Evolutionary conservation across 441 rosid species (phyloP).

Genomic region (Croton laevigatus): DNA sequence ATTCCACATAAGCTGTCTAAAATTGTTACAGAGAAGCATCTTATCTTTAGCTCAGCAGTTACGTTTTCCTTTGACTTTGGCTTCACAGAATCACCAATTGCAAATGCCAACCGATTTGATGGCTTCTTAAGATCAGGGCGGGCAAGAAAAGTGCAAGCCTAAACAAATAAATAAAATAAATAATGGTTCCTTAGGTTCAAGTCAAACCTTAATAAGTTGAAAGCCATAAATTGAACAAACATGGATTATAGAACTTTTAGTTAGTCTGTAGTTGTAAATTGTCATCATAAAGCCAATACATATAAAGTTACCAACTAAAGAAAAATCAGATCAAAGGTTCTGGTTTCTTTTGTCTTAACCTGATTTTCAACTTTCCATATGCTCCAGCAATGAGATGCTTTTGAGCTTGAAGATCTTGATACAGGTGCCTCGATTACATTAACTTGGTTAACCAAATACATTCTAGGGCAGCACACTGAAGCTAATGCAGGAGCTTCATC

Average conservation of each 20-base stretch:
- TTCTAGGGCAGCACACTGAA: constrained; percentile 88
- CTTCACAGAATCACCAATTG: constrained; percentile 85
- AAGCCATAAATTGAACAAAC: constrained; percentile 10
- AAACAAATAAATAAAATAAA: constrained; percentile 29
- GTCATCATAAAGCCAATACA: background rate
- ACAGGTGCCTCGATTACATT: constrained; percentile 74
- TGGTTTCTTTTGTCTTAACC: constrained; percentile 42
- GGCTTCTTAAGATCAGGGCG: constrained; percentile 89
- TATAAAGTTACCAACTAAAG: background rate
- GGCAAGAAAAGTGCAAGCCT: constrained; percentile 99
- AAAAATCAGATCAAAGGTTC: constrained; percentile 15
- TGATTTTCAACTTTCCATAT: constrained; percentile 99
- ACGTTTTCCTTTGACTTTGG: constrained; percentile 87
- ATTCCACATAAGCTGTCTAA: constrained; percentile 91
- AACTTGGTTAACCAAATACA: constrained; percentile 87
- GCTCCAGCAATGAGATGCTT: constrained; percentile 89
- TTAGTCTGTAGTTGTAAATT: constrained; percentile 10
- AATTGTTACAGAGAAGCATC: constrained; percentile 83
- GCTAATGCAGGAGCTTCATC: constrained; percentile 70
- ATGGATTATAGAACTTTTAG: background rate
- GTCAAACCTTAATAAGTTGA: constrained; percentile 17
- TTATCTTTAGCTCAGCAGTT: constrained; percentile 81
- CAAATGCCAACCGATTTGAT: constrained; percentile 70
- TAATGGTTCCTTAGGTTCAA: constrained; percentile 13
- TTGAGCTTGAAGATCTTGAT: constrained; percentile 79